These are phyloP conservation scores for Globisporangium parvum DNA, from an alignment of 352 stramenopile genomes.

Conservation along the genomic window DNA sequence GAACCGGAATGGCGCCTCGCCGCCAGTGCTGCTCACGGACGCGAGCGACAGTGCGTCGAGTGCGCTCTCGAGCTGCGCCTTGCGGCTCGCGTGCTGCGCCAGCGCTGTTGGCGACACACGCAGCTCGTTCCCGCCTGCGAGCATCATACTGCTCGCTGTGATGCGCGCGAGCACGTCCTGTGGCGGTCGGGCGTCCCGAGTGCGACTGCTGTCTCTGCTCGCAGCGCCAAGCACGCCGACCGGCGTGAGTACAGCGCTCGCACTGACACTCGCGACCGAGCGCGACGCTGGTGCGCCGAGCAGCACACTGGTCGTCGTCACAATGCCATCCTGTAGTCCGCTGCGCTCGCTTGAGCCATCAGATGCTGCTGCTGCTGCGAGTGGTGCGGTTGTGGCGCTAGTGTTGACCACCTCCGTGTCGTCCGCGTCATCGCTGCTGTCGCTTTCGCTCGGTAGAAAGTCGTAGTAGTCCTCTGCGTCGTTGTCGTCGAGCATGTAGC, in stretches of 20 bases:
- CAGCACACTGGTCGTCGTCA: background rate
- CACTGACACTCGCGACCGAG: background rate
- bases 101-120: constrained; percentile 32
- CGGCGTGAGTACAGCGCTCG: constrained; percentile 20
- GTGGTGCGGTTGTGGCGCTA: background rate
- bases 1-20: constrained; percentile 46
- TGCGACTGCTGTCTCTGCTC: background rate
- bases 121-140: constrained; percentile 25
- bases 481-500: constrained; percentile 4
- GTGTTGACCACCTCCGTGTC: constrained; percentile 19
- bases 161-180: constrained; percentile 9
- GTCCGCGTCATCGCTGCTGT: constrained; percentile 27
- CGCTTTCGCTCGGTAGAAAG: constrained; percentile 55
- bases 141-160: constrained; percentile 8
- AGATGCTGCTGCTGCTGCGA: too few species aligned
- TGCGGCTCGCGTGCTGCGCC: constrained; percentile 28
- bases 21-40: background rate
- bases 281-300: too few species aligned
- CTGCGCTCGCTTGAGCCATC: too few species aligned
- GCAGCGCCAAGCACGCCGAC: constrained; percentile 17
- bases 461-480: constrained; percentile 57
- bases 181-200: background rate
- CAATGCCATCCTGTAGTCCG: background rate
- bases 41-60: constrained; percentile 23
- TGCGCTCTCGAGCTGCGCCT: constrained; percentile 36